phyloP scores from a whole-genome alignment of 108 stramenopile species.

The Nannochloropsis granulata region DNA sequence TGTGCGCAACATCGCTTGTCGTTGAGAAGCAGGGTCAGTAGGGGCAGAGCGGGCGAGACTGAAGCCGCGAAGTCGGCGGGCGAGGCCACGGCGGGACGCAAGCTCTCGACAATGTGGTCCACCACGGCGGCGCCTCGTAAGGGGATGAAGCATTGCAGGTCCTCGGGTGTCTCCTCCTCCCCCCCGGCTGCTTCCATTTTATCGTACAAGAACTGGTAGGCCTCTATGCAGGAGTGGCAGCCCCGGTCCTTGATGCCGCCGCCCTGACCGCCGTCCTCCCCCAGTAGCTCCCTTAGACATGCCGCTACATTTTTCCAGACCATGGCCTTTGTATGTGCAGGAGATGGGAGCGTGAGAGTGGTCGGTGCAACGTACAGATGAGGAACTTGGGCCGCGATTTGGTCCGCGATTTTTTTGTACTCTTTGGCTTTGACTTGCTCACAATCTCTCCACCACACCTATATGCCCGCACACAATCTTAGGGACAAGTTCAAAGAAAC shows the following conservation, averaged over 20 bases:
- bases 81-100: neutral
- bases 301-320: neutral
- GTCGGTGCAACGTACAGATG: too few species aligned
- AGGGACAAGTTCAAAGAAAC: too few species aligned
- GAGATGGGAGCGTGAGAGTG: too few species aligned
- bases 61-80: neutral
- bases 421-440: too few species aligned
- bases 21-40: neutral
- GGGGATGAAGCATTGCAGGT: neutral
- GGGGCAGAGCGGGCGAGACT: neutral
- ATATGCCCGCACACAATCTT: too few species aligned
- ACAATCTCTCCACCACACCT: too few species aligned
- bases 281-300: neutral
- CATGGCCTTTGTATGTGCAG: too few species aligned
- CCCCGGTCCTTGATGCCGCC: neutral
- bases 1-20: neutral
- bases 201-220: neutral
- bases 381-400: too few species aligned
- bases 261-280: neutral
- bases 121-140: neutral
- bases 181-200: neutral
- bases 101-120: neutral
- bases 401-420: too few species aligned
- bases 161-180: neutral
- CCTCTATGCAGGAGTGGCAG: neutral